Base-by-base conservation (phyloP, 345 rosid species). In the Salix exigua region DNA sequence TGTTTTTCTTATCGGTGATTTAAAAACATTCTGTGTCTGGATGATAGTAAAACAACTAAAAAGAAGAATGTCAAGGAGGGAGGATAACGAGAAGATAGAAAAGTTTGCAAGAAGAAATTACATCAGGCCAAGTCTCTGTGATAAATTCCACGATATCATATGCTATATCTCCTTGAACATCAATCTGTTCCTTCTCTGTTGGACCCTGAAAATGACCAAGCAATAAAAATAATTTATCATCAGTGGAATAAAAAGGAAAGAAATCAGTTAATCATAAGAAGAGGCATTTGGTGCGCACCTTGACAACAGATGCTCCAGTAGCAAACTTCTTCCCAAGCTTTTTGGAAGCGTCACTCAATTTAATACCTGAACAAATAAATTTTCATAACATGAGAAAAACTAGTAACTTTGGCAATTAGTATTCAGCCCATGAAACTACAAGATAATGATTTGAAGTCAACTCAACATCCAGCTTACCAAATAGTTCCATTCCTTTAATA, bases 281-380 rank as follows among this genome's bases (percentile, higher is more conserved):
- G 23, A 14, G 69, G 53, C 53, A 74, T 50, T 79, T 61, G 19
- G 75, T 82, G 73, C 44, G 74, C 44, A 95, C 99, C 99, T 95
- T 95, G 67, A 95, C 97, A 78, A 93, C 98, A 17, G 99, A 95
- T 64, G 99, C 98, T 75, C 98, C 98, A 12, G 99, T 95, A 64
- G 98, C 98, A 83, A 93, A 95, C 89, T 95, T 95, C 80, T 93
- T 94, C 77, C 99, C 99, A 7, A 95, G 93, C 80, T 89, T 95
- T 83, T 95, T 95, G 4, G 98, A 89, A 37, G 99, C 99, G 30
- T 95, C 98, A 70, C 91, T 91, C 33, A 95, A 91, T 87, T 95
- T 95, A 78, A 95, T 82, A 68, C 99, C 99, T 95, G 86, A 77
- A 81, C 16, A 58, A 40, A 17, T 68, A 64, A 5, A 78, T 46